Base-by-base conservation (phyloP, 2,329 filamentous ascomycete genomes). In the Microdochium bolleyi region DNA sequence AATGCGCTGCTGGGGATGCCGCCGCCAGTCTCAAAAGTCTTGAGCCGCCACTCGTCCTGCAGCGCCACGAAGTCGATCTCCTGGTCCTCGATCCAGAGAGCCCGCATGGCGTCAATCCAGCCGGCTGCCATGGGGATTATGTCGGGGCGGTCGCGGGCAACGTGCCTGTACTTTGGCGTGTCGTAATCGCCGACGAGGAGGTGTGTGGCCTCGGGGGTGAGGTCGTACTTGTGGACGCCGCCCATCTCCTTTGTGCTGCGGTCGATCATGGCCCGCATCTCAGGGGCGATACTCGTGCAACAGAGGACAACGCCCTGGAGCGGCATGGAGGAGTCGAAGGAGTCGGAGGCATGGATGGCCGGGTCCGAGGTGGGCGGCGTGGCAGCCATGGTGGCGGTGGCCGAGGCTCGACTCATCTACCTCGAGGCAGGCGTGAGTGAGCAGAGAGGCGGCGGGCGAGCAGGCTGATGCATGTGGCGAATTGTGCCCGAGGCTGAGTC, bases 171-270 rank as follows among this genome's bases (percentile, higher is more conserved):
- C 70, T 99, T 99, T 50, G 88, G 83, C 1, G 92, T 97, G 66
- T 92, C 83, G 62, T 90, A 88, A 62, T 88, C 85, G 67, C 92
- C 94, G 56, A 96, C 89, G 57, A 99, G 81, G 49, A 99, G 83
- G 73, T 99, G 94, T 4, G 94, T 97, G 49, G 95, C 90, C 67
- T 96, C 90, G 53, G 88, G 89, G n/a, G 92, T 97, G 48, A 99
- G 82, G 68, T 99, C 92, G 68, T 91, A 87, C 62, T 88, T 91
- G 76, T 95, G 88, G 55, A 80, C 70, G 50, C 92, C 94, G 58
- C 94, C 94, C 76, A 99, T 90, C 65, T 96, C 83, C 57, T 76
- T 70, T 19, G 88, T 88, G 55, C 84, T 82, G 49, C 76, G 70
- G 16, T 80, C 82, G 49, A 90, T 76, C 52, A 82, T 74, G 46